Evolutionary conservation across 2,329 filamentous ascomycete genomes (phyloP).

Genomic region (Corynespora cassiicola): DNA sequence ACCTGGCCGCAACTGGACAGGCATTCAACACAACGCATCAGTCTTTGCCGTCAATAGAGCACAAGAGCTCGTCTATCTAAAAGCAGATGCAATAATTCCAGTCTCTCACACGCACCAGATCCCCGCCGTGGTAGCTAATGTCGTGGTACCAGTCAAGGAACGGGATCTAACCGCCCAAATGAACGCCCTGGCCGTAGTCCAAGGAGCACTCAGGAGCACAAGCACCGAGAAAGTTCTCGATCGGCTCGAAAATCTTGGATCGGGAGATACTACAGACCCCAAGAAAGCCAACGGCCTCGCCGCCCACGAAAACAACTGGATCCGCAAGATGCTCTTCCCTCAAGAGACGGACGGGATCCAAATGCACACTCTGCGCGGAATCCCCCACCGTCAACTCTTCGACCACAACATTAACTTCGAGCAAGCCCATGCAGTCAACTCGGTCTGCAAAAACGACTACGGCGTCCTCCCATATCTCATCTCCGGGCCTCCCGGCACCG

Average conservation of each 20-base stretch:
- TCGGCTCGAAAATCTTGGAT: neutral
- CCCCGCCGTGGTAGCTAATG: slow-evolving; percentile 28
- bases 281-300: neutral
- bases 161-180: slow-evolving; percentile 11
- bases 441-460: slow-evolving; percentile 49
- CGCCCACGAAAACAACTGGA: slow-evolving; percentile 45
- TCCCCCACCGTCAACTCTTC: slow-evolving; percentile 41
- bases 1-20: slow-evolving; percentile 20
- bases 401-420: slow-evolving; percentile 56
- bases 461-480: slow-evolving; percentile 56
- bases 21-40: slow-evolving; percentile 24
- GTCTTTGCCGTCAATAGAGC: slow-evolving; percentile 30
- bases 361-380: slow-evolving; percentile 47
- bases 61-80: slow-evolving; percentile 30
- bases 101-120: too few relatives aligned
- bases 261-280: neutral
- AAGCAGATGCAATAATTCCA: slow-evolving; percentile 16
- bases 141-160: slow-evolving; percentile 28
- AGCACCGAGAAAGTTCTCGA: neutral
- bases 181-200: slow-evolving; percentile 16
- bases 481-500: slow-evolving; percentile 58
- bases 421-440: slow-evolving; percentile 54
- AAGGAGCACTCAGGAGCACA: slow-evolving; percentile 3
- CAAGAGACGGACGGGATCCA: slow-evolving; percentile 40
- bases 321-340: slow-evolving; percentile 53